Conservation (phyloP, 1,284 basidiomycete genomes). For the Clitocybe nebularis region DNA sequence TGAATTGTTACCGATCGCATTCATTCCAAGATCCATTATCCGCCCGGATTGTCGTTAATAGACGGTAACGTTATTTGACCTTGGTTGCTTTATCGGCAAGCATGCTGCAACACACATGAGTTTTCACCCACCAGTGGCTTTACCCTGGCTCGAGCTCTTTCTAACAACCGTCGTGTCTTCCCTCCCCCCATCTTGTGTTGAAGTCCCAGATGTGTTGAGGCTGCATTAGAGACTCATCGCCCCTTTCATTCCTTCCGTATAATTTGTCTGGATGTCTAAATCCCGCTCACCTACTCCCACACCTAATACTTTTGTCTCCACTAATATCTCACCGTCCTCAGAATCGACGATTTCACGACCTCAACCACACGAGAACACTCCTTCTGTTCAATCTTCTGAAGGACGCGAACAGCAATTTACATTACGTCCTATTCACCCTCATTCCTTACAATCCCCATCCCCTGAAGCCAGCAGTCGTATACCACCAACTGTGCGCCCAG, state of each 20-base stretch:
- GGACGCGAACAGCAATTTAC: conserved; percentile 25
- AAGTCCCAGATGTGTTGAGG: conserved; percentile 39
- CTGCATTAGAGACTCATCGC: conserved; percentile 29
- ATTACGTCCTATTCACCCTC: conserved; percentile 28
- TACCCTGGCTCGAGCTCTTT: conserved; percentile 13
- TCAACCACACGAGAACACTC: conserved; percentile 30
- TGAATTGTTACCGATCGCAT: conserved; percentile 17
- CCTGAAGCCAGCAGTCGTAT: conserved; percentile 12
- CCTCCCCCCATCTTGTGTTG: conserved; percentile 20
- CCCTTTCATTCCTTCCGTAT: conserved; percentile 28
- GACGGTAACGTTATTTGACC: conserved; percentile 25
- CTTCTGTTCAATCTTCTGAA: conserved; percentile 20
- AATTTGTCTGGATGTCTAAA: conserved; percentile 40
- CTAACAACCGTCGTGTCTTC: conserved; percentile 17
- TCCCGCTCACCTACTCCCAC: conserved; percentile 39
- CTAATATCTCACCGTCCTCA: conserved; percentile 28
- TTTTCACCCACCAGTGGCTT: conserved; percentile 8
- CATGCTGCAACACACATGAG: conserved; percentile 13
- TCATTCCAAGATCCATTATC: conserved; percentile 18
- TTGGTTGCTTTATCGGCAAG: conserved; percentile 21
- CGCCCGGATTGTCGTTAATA: conserved; percentile 24
- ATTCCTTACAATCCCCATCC: conserved; percentile 19
- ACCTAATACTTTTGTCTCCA: conserved; percentile 31
- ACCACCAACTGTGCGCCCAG: conserved; percentile 6
- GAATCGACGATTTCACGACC: conserved; percentile 39